Base-by-base conservation (phyloP, 2,329 filamentous ascomycete genomes). In the Phialemoniopsis sp. region DNA sequence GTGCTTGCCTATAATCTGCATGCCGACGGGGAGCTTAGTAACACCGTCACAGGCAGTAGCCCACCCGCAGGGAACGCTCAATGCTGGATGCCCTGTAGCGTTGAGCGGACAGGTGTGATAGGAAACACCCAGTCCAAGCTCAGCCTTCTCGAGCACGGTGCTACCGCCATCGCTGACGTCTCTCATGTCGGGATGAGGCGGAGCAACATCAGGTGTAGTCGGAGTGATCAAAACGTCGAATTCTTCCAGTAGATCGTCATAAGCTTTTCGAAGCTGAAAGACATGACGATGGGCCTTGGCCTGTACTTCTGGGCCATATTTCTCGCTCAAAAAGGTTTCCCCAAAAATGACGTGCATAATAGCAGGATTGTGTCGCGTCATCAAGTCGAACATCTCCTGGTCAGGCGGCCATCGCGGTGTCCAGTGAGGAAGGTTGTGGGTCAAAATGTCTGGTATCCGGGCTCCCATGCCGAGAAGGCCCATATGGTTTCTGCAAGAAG, bases 161-260 rank as follows among this genome's bases (percentile, higher is more conserved):
- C 54, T 54, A 3, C 50, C 45, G n/a, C n/a, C n/a, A n/a, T n/a
- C n/a, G n/a, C n/a, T n/a, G n/a, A n/a, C n/a, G n/a, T n/a, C n/a
- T n/a, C n/a, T n/a, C 6, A 51, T 48, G 14, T 55, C 52, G 5
- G 62, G 63, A 48, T 71, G 66, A 4, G 55, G 64, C 37, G 62
- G 63, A 1, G 63, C 70, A 3, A 72, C 64, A 1, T 61, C 63
- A 7, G 69, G 67, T 18, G 65, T 67, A 7, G 66, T 62, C 1
- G 72, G 72, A 39, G 68, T 67, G 32, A 76, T 46, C 10, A 76
- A 52, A 5, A 76, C 60, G 46, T 76, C 72, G n/a, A 66, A 57
- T 1, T 60, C 49, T 17, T 54, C 50, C 8, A 75, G 49, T 0
- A 60, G 68, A 12, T 47, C 44, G 46, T 75, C 69, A 47, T 76